phyloP scores from a whole-genome alignment of 331 rosid species.

The Malus hybrid region DNA sequence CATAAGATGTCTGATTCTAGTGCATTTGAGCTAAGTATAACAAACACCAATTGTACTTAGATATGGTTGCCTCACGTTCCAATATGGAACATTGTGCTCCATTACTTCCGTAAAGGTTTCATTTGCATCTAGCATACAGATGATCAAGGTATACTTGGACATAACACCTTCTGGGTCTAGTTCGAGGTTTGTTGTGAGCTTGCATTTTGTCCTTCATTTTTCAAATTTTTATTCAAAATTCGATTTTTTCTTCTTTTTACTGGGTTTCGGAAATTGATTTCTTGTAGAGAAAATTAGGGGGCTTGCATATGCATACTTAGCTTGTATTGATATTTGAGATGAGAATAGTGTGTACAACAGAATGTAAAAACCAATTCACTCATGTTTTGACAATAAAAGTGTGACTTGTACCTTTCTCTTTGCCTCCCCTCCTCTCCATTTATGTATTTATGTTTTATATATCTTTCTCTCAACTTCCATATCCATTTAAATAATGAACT shows the following conservation, averaged over 20 bases:
- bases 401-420: slow-evolving; percentile 11
- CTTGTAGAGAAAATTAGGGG: slow-evolving; percentile 28
- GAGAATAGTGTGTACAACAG: slow-evolving; percentile 65
- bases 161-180: too few species aligned
- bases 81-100: too few species aligned
- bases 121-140: too few species aligned
- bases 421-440: neutral
- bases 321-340: slow-evolving; percentile 50
- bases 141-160: rapidly evolving
- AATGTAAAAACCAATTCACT: slow-evolving; percentile 43
- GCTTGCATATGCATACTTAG: slow-evolving; percentile 11
- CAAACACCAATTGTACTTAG: too few species aligned
- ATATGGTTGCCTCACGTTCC: too few species aligned
- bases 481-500: neutral
- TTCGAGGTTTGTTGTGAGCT: slow-evolving; percentile 43
- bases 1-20: too few species aligned
- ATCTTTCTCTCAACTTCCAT: neutral
- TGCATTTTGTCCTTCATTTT: slow-evolving; percentile 17
- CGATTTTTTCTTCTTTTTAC: slow-evolving; percentile 3
- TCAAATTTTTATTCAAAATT: slow-evolving; percentile 31
- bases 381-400: slow-evolving; percentile 44
- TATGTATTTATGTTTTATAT: neutral
- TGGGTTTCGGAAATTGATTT: slow-evolving; percentile 21
- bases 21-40: too few species aligned
- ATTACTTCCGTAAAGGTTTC: too few species aligned